Evolutionary conservation across 2,329 filamentous ascomycete species (phyloP).

Genomic region (Colletotrichum cordylinicola): DNA sequence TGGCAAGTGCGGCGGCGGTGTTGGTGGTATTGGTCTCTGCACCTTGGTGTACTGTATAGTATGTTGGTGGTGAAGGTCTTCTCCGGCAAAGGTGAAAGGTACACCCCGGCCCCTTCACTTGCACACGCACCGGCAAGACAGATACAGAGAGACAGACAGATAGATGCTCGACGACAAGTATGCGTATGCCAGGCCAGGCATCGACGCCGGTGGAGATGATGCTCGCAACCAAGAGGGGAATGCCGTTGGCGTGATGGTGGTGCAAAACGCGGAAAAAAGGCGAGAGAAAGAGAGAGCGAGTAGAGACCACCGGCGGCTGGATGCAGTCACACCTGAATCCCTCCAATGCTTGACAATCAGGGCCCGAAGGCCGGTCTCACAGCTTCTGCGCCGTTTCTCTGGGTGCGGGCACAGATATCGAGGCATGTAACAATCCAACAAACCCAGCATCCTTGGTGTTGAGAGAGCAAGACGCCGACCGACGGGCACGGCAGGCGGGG

Average conservation of each 20-base stretch:
- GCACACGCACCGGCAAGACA: neutral
- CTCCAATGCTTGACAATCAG: neutral
- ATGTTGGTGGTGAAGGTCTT: neutral
- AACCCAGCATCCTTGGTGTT: neutral
- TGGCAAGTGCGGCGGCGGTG: neutral
- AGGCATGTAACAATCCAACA: neutral
- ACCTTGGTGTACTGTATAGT: neutral
- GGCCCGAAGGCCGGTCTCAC: neutral
- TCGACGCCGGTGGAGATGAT: neutral
- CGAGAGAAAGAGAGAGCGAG: neutral
- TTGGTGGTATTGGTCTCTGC: neutral
- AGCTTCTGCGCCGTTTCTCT: neutral
- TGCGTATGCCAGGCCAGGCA: neutral
- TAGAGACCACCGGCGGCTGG: neutral
- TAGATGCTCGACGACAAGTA: neutral
- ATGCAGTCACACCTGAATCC: constrained; percentile 5
- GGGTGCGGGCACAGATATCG: neutral
- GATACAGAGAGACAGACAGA: neutral
- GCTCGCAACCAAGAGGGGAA: neutral
- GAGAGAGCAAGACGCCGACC: neutral
- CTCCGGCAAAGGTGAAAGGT: neutral
- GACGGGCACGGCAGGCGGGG: neutral
- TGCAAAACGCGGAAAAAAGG: neutral
- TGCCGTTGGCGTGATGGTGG: neutral
- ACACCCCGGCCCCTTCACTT: neutral